Evolutionary conservation across 2,329 filamentous ascomycete genomes (phyloP).

Genomic region (Talaromyces amestolkiae): DNA sequence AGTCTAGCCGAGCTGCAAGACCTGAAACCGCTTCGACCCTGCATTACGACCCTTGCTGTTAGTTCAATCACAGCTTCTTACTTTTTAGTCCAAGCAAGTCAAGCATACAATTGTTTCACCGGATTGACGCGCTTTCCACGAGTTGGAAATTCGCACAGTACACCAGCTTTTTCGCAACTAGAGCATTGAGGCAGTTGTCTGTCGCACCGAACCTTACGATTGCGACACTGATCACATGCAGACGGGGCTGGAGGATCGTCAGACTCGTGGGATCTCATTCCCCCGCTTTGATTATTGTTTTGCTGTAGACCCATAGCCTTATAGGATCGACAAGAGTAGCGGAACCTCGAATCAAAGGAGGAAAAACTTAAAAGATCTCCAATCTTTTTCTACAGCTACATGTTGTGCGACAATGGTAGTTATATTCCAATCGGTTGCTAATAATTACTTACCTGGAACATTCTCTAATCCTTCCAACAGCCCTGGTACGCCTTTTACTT

Average conservation of each 20-base stretch:
- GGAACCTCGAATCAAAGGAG: background rate
- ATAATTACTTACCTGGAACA: background rate
- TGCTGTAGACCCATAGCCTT: background rate
- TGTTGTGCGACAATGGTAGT: background rate
- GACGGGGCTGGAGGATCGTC: background rate
- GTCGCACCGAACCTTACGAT: slow-evolving; percentile 4
- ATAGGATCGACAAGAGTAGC: background rate
- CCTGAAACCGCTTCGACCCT: background rate
- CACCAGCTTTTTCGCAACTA: slow-evolving; percentile 6
- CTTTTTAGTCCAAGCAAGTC: background rate
- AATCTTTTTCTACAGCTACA: background rate
- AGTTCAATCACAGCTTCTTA: background rate
- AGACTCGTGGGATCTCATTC: background rate
- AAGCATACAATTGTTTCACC: slow-evolving; percentile 2
- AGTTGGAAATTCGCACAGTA: slow-evolving; percentile 6
- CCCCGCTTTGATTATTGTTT: background rate
- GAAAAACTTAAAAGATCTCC: background rate
- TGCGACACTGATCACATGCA: slow-evolving; percentile 1
- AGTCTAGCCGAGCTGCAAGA: slow-evolving; percentile 3
- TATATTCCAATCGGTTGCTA: background rate
- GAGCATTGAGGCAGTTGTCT: background rate
- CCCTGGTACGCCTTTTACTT: background rate
- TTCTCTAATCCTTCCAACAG: background rate
- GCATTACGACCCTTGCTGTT: background rate
- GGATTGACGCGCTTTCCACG: slow-evolving; percentile 2